Evolutionary conservation across 768 basidiomycete species (phyloP).

Genomic region (Dioszegia hungarica): DNA sequence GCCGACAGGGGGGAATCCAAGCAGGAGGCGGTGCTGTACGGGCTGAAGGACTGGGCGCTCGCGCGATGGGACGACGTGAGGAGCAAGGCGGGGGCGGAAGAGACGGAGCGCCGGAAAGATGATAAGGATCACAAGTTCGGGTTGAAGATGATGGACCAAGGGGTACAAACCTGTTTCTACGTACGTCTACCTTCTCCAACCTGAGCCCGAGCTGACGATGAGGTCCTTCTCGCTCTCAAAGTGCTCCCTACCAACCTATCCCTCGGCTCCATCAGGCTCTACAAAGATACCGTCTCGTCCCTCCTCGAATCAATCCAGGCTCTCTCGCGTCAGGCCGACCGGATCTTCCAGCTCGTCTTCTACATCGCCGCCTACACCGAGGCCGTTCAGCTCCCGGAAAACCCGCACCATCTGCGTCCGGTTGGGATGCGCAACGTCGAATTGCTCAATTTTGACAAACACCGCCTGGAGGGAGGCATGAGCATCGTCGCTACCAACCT

Average conservation of each 20-base stretch:
- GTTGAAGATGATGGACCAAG: conserved; percentile 13
- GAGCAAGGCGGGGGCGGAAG: conserved; percentile 49
- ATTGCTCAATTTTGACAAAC: conserved; percentile 20
- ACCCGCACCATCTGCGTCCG: neutral
- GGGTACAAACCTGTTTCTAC: conserved; percentile 24
- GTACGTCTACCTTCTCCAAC: conserved; percentile 15
- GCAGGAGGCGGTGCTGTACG: conserved; percentile 74
- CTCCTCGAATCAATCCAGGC: conserved; percentile 64
- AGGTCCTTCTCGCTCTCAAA: conserved; percentile 72
- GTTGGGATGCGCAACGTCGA: neutral
- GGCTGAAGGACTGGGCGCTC: conserved; percentile 78
- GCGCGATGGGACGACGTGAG: conserved; percentile 68
- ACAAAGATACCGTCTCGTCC: conserved; percentile 70
- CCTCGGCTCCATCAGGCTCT: conserved; percentile 74
- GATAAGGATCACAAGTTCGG: conserved; percentile 1
- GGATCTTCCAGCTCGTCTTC: conserved; percentile 79
- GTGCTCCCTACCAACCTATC: conserved; percentile 68
- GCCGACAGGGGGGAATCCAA: conserved; percentile 69
- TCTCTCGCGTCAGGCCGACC: conserved; percentile 60
- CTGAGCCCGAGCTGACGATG: conserved; percentile 1
- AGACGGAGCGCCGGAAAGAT: neutral
- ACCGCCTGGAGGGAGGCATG: conserved; percentile 55
- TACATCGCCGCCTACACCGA: conserved; percentile 81
- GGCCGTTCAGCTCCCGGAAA: conserved; percentile 49
- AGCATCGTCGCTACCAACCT: conserved; percentile 64